Conservation (phyloP, 2,329 filamentous ascomycete species). For the Malbranchea zuffiana region DNA sequence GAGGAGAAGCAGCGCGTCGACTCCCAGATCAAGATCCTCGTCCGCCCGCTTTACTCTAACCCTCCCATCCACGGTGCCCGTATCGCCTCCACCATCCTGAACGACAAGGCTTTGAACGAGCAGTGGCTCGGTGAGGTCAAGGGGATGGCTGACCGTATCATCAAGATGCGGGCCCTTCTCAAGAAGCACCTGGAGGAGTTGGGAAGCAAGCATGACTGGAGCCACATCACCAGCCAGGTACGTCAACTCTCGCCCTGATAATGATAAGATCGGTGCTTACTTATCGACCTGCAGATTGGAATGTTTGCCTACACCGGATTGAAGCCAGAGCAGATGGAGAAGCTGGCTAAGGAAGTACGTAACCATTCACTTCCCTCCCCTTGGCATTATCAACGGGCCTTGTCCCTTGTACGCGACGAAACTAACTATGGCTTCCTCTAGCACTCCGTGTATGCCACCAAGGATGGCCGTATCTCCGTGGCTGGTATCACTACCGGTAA, state of each 20-base stretch:
- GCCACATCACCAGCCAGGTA: conserved; percentile 85
- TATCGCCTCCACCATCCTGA: conserved; percentile 84
- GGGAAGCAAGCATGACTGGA: conserved; percentile 95
- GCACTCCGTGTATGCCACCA: conserved; percentile 95
- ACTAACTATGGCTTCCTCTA: conserved; percentile 18
- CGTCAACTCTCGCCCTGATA: conserved; percentile 7
- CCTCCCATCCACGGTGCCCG: conserved; percentile 93
- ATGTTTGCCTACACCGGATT: conserved; percentile 99
- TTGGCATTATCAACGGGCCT: no score
- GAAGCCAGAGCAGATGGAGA: conserved; percentile 80
- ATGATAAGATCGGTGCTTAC: not conserved
- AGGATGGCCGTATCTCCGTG: conserved; percentile 47
- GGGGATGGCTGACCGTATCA: conserved; percentile 98
- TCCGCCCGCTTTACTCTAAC: conserved; percentile 96
- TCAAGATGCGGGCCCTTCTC: conserved; percentile 89
- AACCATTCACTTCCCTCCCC: not conserved
- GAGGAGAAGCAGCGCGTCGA: conserved; percentile 94
- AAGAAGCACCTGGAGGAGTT: conserved; percentile 92
- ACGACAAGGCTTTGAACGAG: conserved; percentile 70
- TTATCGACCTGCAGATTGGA: conserved; percentile 53
- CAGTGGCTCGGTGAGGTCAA: conserved; percentile 97
- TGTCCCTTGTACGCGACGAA: no score
- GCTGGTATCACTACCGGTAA: conserved; percentile 41
- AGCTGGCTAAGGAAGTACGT: conserved; percentile 69
- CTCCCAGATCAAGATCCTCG: conserved; percentile 96